Evolutionary conservation across 345 rosid species (phyloP).

Genomic region (Nasturtium officinale): DNA sequence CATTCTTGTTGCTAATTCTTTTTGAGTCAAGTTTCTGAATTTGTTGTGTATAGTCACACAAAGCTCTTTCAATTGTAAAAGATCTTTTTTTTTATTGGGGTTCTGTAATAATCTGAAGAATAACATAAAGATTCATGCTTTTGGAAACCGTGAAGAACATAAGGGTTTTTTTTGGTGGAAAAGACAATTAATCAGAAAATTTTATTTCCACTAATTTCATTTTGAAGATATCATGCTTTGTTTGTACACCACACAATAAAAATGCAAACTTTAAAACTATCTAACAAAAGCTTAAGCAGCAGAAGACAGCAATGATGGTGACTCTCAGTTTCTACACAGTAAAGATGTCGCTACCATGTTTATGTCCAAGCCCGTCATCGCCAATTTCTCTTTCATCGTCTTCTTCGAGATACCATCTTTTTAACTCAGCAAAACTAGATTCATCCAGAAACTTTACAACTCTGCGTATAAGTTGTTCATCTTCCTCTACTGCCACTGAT

Average conservation of each 20-base stretch:
- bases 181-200: neutral
- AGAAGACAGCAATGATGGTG: constrained; percentile 27
- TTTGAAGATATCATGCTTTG: constrained; percentile 9
- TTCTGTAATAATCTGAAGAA: constrained; percentile 2
- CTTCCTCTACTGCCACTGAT: constrained; percentile 38
- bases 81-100: neutral
- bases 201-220: constrained; percentile 25
- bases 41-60: constrained; percentile 15
- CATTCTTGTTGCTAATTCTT: constrained; percentile 78
- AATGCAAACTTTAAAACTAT: constrained; percentile 10
- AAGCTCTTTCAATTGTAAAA: neutral
- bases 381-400: constrained; percentile 23
- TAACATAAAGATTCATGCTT: constrained; percentile 17
- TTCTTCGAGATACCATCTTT: constrained; percentile 25
- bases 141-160: neutral
- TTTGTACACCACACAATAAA: constrained; percentile 43
- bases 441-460: constrained; percentile 19
- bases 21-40: constrained; percentile 39
- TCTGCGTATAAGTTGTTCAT: constrained; percentile 30
- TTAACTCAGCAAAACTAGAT: neutral
- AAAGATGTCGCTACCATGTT: constrained; percentile 36
- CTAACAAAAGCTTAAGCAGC: constrained; percentile 2
- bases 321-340: constrained; percentile 22
- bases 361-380: constrained; percentile 36
- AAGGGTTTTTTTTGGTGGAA: neutral